Base-by-base conservation (phyloP, 106 monocot species). In the Cymbidium sinense region DNA sequence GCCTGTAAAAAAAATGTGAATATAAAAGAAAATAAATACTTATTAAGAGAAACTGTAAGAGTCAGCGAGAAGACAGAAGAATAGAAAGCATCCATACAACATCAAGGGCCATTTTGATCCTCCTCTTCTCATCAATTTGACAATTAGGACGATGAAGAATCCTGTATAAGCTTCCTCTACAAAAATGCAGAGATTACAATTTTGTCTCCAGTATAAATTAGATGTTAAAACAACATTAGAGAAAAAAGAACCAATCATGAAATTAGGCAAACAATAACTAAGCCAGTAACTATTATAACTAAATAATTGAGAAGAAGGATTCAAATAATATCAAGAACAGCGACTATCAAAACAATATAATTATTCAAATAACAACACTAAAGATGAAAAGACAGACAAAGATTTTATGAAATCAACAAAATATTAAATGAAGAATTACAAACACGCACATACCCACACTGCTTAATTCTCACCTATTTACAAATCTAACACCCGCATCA, bases 31-130 rank as follows among this genome's bases (percentile, higher is more conserved):
- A 20, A 37, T 39, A 36, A 36, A 71, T 7, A 62, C 27, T 23
- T 62, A 6, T 62, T 62, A 27, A 61, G 21, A 23, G 23, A 21
- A 5, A 33, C 17, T 62, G 47, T 62, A 27, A 62, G 9, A 23
- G 61, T 25, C 25, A 62, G 61, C 27, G 43, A 61, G 8, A 61
- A 37, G 70, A 50, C 29, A 79, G 23, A 39, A 55, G 21, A 39
- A 39, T 36, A 72, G 13, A 4, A 70, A 34, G 61, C 37, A 74
- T 43, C 65, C 50, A 12, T 91, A 96, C 96, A 86, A 96, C 94
- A 88, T 94, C 94, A 81, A 91, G 90, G 18, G 96, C 96, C 96
- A 96, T 96, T 75, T 94, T 89, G 37, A 96, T 94, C 77, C 96
- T 84, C 8, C 91, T 88, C 77, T 88, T 96, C 80, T 96, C 89